phyloP scores from a whole-genome alignment of 2,329 filamentous ascomycete genomes.

The Colletotrichum salicis region DNA sequence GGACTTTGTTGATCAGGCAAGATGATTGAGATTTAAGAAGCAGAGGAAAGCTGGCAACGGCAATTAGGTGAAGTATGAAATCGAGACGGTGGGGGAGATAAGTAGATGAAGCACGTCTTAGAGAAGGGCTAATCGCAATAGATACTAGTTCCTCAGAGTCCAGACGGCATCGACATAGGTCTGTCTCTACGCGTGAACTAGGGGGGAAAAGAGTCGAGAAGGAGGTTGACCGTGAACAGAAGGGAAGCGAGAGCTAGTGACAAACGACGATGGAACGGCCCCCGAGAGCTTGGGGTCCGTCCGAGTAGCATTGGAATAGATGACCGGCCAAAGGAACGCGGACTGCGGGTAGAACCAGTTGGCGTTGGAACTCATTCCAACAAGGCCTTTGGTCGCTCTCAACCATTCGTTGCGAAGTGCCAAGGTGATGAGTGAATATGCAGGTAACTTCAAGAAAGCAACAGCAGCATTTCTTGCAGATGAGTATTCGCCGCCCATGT shows the following conservation, averaged over 20 bases:
- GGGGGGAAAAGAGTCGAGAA: too few relatives aligned
- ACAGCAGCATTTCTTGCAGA: background rate
- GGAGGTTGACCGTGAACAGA: too few relatives aligned
- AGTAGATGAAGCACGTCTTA: too few relatives aligned
- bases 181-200: too few relatives aligned
- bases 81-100: too few relatives aligned
- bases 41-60: too few relatives aligned
- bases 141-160: too few relatives aligned
- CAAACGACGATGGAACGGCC: background rate
- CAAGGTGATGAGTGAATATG: background rate
- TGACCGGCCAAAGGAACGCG: background rate
- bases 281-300: background rate
- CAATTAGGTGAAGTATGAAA: too few relatives aligned
- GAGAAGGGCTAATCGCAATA: too few relatives aligned
- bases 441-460: background rate
- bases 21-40: too few relatives aligned
- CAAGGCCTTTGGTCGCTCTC: background rate
- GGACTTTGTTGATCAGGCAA: too few relatives aligned
- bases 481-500: background rate
- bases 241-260: background rate
- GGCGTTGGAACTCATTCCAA: background rate
- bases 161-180: too few relatives aligned
- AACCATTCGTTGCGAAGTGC: background rate
- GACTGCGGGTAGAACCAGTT: background rate
- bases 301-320: background rate